Evolutionary conservation across 2,329 filamentous ascomycete species (phyloP).

Genomic region (Pestalotiopsis sp.): DNA sequence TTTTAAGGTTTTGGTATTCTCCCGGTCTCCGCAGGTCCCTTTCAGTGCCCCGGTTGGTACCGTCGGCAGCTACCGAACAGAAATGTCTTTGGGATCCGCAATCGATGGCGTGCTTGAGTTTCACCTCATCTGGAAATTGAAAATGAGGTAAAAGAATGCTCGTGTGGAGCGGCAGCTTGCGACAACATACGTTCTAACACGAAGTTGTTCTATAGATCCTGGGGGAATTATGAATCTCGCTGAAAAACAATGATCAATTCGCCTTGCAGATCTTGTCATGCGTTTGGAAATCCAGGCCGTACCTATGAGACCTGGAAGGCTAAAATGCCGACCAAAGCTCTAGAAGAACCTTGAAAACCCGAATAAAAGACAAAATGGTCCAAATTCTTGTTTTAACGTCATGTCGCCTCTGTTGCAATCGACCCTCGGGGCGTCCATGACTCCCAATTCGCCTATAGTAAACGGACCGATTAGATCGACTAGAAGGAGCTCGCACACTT

Average conservation of each 20-base stretch:
- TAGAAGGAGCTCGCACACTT: background rate
- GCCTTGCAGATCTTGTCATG: background rate
- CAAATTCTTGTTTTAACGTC: background rate
- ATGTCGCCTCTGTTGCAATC: background rate
- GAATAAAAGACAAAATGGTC: background rate
- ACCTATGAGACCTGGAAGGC: background rate
- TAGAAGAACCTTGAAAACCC: background rate
- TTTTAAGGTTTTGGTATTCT: background rate
- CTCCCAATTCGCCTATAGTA: background rate
- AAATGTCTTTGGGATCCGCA: background rate
- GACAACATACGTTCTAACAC: background rate
- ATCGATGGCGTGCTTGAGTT: constrained; percentile 1
- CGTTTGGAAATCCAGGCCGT: background rate
- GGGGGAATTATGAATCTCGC: background rate
- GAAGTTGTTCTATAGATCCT: background rate
- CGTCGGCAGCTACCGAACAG: background rate
- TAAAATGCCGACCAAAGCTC: background rate
- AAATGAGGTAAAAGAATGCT: background rate
- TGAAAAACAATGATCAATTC: background rate
- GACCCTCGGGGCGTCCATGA: background rate
- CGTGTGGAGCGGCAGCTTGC: background rate
- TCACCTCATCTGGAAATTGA: constrained; percentile 1
- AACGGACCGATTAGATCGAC: background rate
- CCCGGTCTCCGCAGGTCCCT: background rate
- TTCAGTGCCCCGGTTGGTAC: background rate